Percentiles rank a stretch among this genome's conserved stretches.
Evolutionary conservation across 1,284 basidiomycete species (phyloP).

Genomic region (Fomitopsis pinicola): DNA sequence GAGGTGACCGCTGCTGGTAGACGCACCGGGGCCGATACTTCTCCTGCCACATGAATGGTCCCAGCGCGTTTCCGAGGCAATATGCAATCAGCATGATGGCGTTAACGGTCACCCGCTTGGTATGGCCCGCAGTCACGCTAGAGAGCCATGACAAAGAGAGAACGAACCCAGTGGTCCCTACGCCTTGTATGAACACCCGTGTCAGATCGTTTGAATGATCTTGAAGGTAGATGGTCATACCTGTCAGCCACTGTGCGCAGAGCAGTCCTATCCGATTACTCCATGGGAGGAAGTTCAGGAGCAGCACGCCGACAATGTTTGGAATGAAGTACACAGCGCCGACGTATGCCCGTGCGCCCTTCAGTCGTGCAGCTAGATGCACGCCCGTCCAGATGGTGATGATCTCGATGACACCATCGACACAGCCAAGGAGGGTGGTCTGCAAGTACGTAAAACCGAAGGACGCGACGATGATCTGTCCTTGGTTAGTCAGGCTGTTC

Average conservation of each 20-base stretch:
- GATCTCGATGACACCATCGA: conserved; percentile 64
- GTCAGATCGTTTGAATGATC: neutral
- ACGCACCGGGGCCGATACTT: conserved; percentile 55
- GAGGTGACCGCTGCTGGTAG: neutral
- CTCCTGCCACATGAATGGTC: conserved; percentile 69
- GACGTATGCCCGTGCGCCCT: conserved; percentile 56
- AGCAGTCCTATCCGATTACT: conserved; percentile 55
- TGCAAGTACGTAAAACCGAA: conserved; percentile 62
- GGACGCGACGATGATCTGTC: conserved; percentile 57
- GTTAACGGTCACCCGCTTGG: conserved; percentile 62
- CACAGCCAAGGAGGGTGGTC: conserved; percentile 65
- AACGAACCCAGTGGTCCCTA: conserved; percentile 62
- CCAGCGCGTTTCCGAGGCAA: conserved; percentile 61
- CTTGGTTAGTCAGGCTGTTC: conserved; percentile 67
- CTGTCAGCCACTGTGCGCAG: conserved; percentile 55
- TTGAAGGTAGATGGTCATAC: conserved; percentile 32
- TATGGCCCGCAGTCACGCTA: conserved; percentile 64
- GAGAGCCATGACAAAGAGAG: conserved; percentile 67
- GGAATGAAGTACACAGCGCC: conserved; percentile 55
- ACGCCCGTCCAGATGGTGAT: conserved; percentile 57
- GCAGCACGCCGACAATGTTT: conserved; percentile 49
- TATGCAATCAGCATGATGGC: conserved; percentile 64
- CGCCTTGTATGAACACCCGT: conserved; percentile 33
- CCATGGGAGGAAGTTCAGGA: conserved; percentile 61
- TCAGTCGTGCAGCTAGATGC: conserved; percentile 45